These are phyloP conservation scores for Echinosophora koreensis DNA, from an alignment of 306 rosid genomes.

Conservation along the genomic window DNA sequence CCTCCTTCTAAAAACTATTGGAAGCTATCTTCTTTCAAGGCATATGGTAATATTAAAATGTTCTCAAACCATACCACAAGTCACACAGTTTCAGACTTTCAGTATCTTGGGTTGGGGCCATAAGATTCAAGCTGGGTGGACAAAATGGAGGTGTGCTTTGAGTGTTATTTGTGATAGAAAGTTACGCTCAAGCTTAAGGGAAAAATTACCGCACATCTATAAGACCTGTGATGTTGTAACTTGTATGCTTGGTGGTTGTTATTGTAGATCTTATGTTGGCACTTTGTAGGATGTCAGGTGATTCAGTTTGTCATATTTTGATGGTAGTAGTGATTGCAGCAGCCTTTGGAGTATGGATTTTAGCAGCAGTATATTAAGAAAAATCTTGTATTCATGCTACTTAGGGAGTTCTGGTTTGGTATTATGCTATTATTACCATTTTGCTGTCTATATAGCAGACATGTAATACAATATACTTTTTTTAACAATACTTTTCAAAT, in stretches of 20 bases:
- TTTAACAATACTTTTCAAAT: background rate
- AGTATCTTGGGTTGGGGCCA: no score
- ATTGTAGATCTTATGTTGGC: background rate
- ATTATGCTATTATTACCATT: background rate
- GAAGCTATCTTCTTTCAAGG: background rate
- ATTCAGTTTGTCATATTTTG: slow-evolving; percentile 1
- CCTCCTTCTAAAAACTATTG: slow-evolving; percentile 26
- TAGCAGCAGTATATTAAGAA: background rate
- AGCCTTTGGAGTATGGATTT: background rate
- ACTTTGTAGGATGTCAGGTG: background rate
- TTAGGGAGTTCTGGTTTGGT: background rate
- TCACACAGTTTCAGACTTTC: no score
- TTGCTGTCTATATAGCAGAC: background rate
- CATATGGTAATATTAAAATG: background rate
- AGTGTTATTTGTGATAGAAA: no score
- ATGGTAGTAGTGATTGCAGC: background rate
- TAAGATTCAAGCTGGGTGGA: no score
- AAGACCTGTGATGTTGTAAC: no score
- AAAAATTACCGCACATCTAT: no score
- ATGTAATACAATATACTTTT: background rate
- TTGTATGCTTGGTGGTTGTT: no score
- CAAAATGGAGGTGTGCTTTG: no score
- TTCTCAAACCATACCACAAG: background rate
- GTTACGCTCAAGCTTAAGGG: no score
- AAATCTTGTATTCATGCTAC: background rate